phyloP scores from a whole-genome alignment of 108 stramenopile genomes.

The Epithemia pelagica region DNA sequence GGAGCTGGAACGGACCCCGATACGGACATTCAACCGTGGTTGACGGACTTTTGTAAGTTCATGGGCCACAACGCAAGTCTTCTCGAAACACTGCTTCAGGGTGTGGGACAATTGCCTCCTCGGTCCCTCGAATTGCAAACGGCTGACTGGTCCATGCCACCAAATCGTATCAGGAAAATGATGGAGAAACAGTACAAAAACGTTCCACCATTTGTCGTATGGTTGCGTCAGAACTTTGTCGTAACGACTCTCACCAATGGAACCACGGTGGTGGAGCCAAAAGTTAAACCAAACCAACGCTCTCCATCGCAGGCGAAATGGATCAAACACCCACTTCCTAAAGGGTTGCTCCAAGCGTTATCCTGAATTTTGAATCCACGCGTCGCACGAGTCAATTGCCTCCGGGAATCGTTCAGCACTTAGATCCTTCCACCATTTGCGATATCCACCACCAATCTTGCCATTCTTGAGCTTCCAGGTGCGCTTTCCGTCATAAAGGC shows the following conservation, averaged over 20 bases:
- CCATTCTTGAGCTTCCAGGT: neutral
- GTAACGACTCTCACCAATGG: too few species aligned
- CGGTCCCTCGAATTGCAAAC: neutral
- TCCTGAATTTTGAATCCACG: neutral
- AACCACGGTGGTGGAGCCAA: too few species aligned
- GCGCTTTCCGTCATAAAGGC: conserved; percentile 24
- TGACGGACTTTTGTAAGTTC: neutral
- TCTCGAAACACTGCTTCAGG: neutral
- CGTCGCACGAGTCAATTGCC: conserved; percentile 6
- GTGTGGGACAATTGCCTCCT: neutral
- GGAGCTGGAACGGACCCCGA: neutral
- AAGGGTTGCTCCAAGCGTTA: neutral
- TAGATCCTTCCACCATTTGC: conserved; percentile 14
- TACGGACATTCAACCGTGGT: neutral
- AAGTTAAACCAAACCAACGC: too few species aligned
- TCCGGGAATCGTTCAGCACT: conserved; percentile 21
- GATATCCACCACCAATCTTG: conserved; percentile 13
- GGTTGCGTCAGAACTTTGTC: neutral
- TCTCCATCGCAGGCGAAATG: too few species aligned
- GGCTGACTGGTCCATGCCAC: neutral
- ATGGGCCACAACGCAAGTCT: neutral
- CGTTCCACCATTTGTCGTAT: neutral
- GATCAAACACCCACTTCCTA: too few species aligned
- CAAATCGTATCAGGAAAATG: neutral
- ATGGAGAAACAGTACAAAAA: neutral